phyloP scores from a whole-genome alignment of 129 eudicot genomes.

The Helianthus tuberosus region DNA sequence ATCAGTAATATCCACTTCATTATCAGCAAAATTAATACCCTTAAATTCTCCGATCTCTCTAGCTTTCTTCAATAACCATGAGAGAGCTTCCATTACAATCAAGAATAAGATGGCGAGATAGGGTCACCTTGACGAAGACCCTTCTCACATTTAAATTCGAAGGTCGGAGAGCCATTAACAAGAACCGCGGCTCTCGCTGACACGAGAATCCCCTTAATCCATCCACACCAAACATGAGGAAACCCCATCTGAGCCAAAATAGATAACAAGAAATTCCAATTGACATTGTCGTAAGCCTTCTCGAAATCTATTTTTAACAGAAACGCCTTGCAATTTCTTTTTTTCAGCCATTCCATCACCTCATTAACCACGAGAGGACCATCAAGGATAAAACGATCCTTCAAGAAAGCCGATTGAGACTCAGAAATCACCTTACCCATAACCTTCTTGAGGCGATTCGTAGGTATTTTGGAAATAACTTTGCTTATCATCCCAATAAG shows the following conservation, averaged over 20 bases:
- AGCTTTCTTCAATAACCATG: too few species aligned
- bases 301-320: neutral
- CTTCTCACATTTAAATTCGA: neutral
- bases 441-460: too few species aligned
- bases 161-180: neutral
- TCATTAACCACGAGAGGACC: neutral
- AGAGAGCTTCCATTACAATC: neutral
- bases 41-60: too few species aligned
- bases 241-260: neutral
- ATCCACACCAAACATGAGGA: neutral
- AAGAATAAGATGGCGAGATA: neutral
- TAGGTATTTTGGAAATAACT: too few species aligned
- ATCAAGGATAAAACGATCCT: too few species aligned
- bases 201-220: neutral
- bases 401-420: neutral
- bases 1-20: too few species aligned
- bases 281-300: neutral
- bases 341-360: neutral
- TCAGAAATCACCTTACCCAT: too few species aligned
- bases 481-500: too few species aligned
- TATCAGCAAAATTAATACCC: too few species aligned
- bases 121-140: neutral
- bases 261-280: neutral
- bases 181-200: neutral
- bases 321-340: neutral